Evolutionary conservation across 1,284 basidiomycete genomes (phyloP).

Genomic region (Cutaneotrichosporon curvatum): DNA sequence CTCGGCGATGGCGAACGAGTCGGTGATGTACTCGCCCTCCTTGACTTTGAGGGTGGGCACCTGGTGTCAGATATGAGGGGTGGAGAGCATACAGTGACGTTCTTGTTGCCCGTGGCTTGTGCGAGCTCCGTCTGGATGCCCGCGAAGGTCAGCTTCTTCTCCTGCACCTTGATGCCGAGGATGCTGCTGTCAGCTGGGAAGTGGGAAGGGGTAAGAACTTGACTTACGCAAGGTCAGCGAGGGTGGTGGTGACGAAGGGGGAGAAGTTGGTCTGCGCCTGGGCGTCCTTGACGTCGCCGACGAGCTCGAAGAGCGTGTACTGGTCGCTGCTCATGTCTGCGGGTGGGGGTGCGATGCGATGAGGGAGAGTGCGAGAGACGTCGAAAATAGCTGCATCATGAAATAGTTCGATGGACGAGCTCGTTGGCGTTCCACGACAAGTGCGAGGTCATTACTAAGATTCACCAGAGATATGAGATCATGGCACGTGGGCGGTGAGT

Average conservation of each 20-base stretch:
- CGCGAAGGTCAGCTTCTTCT: constrained; percentile 19
- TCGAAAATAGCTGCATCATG: too few relatives aligned
- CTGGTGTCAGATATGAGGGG: too few relatives aligned
- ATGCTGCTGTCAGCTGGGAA: constrained; percentile 11
- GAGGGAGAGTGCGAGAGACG: too few relatives aligned
- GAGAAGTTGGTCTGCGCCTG: background rate
- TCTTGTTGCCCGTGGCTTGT: constrained; percentile 23
- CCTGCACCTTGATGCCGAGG: constrained; percentile 12
- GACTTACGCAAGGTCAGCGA: background rate
- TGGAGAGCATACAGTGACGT: constrained; percentile 16
- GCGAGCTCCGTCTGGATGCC: constrained; percentile 25
- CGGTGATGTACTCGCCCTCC: constrained; percentile 24
- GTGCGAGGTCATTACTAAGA: too few relatives aligned
- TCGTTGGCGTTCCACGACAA: too few relatives aligned
- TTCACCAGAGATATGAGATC: too few relatives aligned
- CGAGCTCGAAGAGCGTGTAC: background rate
- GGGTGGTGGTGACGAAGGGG: background rate
- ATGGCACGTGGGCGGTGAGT: too few relatives aligned
- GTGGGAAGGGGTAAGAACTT: too few relatives aligned
- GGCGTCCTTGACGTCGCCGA: background rate
- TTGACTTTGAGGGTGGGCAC: constrained; percentile 27
- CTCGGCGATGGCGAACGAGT: constrained; percentile 31
- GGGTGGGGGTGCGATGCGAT: too few relatives aligned
- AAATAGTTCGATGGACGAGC: too few relatives aligned
- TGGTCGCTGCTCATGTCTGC: background rate